These are phyloP conservation scores for Metroxylon sagu DNA, from an alignment of 176 grass and related monocot genomes.

Conservation along the genomic window DNA sequence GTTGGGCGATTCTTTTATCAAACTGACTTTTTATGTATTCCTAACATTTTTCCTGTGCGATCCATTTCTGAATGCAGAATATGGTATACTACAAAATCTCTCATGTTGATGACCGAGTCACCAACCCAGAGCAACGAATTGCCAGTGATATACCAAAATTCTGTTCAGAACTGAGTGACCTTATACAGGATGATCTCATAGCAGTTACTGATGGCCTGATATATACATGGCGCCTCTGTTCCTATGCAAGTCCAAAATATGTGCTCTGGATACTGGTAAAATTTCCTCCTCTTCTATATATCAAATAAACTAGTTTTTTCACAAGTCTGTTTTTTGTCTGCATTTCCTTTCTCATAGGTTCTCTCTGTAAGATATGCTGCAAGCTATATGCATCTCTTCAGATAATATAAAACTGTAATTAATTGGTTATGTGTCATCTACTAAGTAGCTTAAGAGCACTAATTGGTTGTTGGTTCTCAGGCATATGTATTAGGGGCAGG, in stretches of 20 bases:
- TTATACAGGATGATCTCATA: conserved; percentile 88
- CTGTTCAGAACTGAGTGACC: conserved; percentile 92
- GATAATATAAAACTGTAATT: too few relatives aligned
- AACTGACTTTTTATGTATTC: too few relatives aligned
- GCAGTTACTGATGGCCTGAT: conserved; percentile 88
- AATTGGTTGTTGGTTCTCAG: conserved; percentile 41
- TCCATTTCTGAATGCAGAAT: conserved; percentile 54
- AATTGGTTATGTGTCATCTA: neutral
- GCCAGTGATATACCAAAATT: conserved; percentile 96
- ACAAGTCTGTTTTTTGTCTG: too few relatives aligned
- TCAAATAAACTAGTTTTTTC: neutral
- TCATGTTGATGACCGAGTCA: conserved; percentile 76
- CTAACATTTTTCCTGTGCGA: neutral
- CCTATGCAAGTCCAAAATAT: conserved; percentile 98
- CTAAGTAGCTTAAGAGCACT: neutral
- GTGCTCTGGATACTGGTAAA: conserved; percentile 94
- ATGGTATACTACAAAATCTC: conserved; percentile 99
- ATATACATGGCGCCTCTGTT: conserved; percentile 97
- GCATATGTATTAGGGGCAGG: conserved; percentile 91
- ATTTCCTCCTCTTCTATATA: neutral
- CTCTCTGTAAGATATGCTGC: too few relatives aligned
- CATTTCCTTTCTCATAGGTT: conserved; percentile 5
- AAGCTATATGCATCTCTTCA: too few relatives aligned
- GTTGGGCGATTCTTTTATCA: too few relatives aligned
- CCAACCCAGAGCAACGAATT: conserved; percentile 90